Evolutionary conservation across 164 flowering plant genomes (phyloP).

Genomic region (Santalum album): DNA sequence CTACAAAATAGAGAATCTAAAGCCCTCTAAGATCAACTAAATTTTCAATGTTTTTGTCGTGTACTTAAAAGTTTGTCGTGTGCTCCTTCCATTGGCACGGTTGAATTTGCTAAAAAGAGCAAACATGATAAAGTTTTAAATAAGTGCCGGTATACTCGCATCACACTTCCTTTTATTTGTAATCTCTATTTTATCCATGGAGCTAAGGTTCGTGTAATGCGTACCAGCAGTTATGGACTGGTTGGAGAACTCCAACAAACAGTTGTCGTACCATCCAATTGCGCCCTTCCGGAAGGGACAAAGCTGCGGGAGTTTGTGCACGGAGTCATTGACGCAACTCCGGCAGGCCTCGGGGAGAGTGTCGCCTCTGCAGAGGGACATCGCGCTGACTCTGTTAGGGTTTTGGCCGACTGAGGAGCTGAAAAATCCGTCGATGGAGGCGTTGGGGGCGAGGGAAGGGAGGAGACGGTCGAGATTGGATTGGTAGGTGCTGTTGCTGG

Average conservation of each 20-base stretch:
- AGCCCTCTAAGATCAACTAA: no score
- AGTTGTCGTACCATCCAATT: constrained; percentile 17
- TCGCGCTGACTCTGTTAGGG: constrained; percentile 9
- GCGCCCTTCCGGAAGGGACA: constrained; percentile 19
- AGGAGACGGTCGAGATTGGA: constrained; percentile 19
- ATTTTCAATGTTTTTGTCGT: no score
- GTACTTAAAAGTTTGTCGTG: no score
- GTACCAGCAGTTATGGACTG: no score
- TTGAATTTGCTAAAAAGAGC: no score
- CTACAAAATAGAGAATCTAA: no score
- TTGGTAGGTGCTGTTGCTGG: constrained; percentile 5
- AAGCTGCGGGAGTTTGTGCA: neutral
- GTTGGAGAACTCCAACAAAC: constrained; percentile 27
- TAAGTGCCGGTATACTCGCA: no score
- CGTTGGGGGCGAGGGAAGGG: constrained; percentile 4
- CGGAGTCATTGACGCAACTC: constrained; percentile 13
- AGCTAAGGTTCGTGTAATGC: no score
- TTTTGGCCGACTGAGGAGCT: constrained; percentile 8
- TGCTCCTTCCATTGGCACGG: no score
- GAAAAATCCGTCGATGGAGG: constrained; percentile 12
- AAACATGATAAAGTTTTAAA: no score
- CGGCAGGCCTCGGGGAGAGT: constrained; percentile 6
- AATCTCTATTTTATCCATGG: no score
- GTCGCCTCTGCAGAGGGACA: constrained; percentile 24
- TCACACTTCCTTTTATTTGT: no score